Percentiles rank a stretch among this genome's conserved stretches.
These are phyloP conservation scores for Endocalyx cinctus DNA, from an alignment of 2,329 filamentous ascomycete genomes.

Conservation along the genomic window DNA sequence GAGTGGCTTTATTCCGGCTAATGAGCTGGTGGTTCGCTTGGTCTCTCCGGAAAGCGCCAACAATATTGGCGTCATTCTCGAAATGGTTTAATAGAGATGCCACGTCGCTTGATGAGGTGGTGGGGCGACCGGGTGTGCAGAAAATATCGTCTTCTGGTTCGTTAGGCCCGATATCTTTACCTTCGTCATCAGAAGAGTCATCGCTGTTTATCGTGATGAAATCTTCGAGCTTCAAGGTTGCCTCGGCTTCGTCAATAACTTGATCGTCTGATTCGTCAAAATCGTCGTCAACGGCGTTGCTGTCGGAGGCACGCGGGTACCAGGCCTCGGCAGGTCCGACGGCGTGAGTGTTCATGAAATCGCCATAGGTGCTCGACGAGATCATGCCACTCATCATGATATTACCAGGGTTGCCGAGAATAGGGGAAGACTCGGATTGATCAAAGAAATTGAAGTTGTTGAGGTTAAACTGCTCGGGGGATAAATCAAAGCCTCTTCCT, in stretches of 20 bases:
- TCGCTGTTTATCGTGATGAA: constrained; percentile 65
- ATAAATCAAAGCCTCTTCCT: constrained; percentile 42
- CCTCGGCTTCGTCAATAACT: constrained; percentile 61
- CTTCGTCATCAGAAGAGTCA: constrained; percentile 56
- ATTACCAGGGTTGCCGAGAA: constrained; percentile 64
- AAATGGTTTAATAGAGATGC: constrained; percentile 61
- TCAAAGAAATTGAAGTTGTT: constrained; percentile 41
- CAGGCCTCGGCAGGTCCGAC: constrained; percentile 72
- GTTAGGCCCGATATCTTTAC: constrained; percentile 39
- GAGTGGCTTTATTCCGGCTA: constrained; percentile 54
- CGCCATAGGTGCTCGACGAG: constrained; percentile 49
- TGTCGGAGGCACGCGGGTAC: constrained; percentile 63
- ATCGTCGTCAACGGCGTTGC: constrained; percentile 37
- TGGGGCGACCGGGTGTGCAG: constrained; percentile 47
- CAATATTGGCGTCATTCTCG: constrained; percentile 60
- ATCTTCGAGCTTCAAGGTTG: constrained; percentile 62
- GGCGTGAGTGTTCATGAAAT: constrained; percentile 59
- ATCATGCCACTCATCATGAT: constrained; percentile 76
- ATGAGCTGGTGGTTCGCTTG: constrained; percentile 60
- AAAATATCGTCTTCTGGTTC: constrained; percentile 42
- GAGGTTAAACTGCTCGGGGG: constrained; percentile 51
- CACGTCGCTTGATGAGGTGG: constrained; percentile 43
- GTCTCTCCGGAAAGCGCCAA: constrained; percentile 73
- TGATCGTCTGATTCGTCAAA: constrained; percentile 48
- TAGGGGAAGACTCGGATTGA: constrained; percentile 44